A percentile compares a stretch with the other conserved stretches of the same genome.
These are phyloP conservation scores for Tagetes erecta DNA, from an alignment of 129 eudicot genomes.

Conservation along the genomic window DNA sequence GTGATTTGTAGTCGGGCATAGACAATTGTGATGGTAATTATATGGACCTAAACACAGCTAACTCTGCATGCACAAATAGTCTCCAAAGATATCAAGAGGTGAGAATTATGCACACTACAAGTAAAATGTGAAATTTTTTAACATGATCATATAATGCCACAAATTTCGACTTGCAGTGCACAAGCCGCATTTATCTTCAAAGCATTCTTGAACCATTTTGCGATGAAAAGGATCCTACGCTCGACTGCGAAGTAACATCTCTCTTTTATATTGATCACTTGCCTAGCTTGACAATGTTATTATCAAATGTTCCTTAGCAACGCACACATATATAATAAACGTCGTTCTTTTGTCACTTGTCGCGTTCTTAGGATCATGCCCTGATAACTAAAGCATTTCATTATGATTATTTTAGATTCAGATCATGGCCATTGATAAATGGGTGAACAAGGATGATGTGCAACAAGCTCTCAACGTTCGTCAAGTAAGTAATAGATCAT, in stretches of 20 bases:
- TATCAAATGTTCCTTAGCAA: too few species aligned
- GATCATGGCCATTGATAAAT: too few species aligned
- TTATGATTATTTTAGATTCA: too few species aligned
- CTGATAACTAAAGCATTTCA: too few species aligned
- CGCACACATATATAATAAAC: too few species aligned
- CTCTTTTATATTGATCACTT: not conserved
- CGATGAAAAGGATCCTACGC: slow-evolving; percentile 12
- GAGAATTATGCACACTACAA: not conserved
- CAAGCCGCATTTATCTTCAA: not conserved
- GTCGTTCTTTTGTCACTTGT: too few species aligned
- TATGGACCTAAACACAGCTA: not conserved
- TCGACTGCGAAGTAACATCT: slow-evolving; percentile 15
- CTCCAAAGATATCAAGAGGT: slow-evolving; percentile 18
- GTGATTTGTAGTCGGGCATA: slow-evolving; percentile 4
- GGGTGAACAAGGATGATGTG: too few species aligned
- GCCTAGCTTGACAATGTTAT: too few species aligned
- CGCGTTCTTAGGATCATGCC: too few species aligned
- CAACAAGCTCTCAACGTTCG: too few species aligned
- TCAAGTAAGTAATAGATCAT: too few species aligned
- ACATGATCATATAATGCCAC: not conserved
- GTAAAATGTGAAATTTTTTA: not conserved
- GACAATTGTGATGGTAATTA: slow-evolving; percentile 4
- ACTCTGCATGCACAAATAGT: not conserved
- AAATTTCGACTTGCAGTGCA: slow-evolving; percentile 22
- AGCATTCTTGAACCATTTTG: slow-evolving; percentile 26